Base-by-base conservation (phyloP, 805 yeast species). In the Yarrowia divulgata region DNA sequence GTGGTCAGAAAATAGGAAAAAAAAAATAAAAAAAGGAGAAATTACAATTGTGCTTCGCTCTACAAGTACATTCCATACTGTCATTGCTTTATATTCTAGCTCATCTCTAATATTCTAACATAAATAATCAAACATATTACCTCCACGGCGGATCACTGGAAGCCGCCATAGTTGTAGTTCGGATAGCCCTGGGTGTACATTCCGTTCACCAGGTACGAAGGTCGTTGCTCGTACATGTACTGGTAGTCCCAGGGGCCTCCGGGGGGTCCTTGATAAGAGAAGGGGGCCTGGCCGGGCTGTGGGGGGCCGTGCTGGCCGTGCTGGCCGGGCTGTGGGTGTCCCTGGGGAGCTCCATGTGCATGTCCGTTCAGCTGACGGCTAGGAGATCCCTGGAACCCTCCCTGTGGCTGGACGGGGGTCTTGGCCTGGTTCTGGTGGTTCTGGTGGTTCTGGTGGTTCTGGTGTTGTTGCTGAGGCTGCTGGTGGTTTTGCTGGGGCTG, bases 31-130 rank as follows among this genome's bases (percentile, higher is more conserved):
- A 23, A 23, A 23, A 23, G n/a, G n/a, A n/a, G 4, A 23, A 23
- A 2, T 23, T 23, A 23, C 29, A 23, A 23, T 4, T 23, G 29
- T 23, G 2, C 4, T 23, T 23, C 29, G 3, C 29, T 23, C 29
- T 34, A 34, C 18, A 14, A 40, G n/a, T n/a, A n/a, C n/a, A n/a
- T n/a, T 43, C 12, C 12, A 32, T 57, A 60, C 14, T 60, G 66
- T 60, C 66, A 57, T 60, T 60, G 66, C 66, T 32, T 42, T 60
- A 45, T 60, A 60, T 60, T 60, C 66, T 60, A 60, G 52, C 66
- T 60, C 66, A 60, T 60, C 66, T 60, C 66, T 60, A 60, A 60
- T 55, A 55, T 60, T 60, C 66, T 60, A 60, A 60, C 66, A 60
- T 60, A 60, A 60, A 60, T 60, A 60, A 60, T 60, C 66, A 60